These are phyloP conservation scores for Fusarium azukiicola DNA, from an alignment of 2,329 filamentous ascomycete genomes.

Conservation along the genomic window DNA sequence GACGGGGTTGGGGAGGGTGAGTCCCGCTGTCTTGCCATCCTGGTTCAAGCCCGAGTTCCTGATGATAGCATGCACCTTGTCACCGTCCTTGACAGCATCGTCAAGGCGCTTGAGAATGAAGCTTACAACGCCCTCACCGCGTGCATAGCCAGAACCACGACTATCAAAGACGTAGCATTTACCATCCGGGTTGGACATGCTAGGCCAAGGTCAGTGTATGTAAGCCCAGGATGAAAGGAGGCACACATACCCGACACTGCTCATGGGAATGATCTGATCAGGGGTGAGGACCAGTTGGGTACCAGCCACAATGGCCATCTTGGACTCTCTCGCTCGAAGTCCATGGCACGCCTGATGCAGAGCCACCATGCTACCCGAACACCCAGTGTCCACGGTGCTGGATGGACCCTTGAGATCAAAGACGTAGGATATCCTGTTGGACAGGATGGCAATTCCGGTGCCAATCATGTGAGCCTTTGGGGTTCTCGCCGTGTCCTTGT, in stretches of 20 bases:
- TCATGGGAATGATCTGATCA: constrained; percentile 40
- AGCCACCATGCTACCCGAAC: constrained; percentile 61
- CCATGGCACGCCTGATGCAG: constrained; percentile 53
- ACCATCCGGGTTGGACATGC: constrained; percentile 36
- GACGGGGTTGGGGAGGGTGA: constrained; percentile 63
- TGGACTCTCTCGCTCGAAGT: constrained; percentile 68
- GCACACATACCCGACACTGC: constrained; percentile 32
- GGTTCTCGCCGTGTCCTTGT: constrained; percentile 36
- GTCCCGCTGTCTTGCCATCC: constrained; percentile 49
- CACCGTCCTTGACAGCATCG: constrained; percentile 66
- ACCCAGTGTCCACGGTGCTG: constrained; percentile 61
- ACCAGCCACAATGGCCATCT: constrained; percentile 64
- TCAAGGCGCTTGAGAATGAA: constrained; percentile 66
- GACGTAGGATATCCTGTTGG: constrained; percentile 62
- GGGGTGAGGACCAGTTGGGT: constrained; percentile 40
- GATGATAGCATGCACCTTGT: constrained; percentile 58
- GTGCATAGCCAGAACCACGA: constrained; percentile 65
- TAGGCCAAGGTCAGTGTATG: constrained; percentile 10
- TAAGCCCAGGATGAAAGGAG: background rate
- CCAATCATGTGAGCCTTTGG: constrained; percentile 57
- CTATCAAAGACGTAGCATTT: constrained; percentile 42
- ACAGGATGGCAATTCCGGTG: constrained; percentile 53
- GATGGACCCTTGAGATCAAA: constrained; percentile 63
- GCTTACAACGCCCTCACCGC: constrained; percentile 65
- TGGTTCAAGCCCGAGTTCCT: constrained; percentile 53